Conservation (phyloP, 768 basidiomycete species). For the Sutorius australiensis region DNA sequence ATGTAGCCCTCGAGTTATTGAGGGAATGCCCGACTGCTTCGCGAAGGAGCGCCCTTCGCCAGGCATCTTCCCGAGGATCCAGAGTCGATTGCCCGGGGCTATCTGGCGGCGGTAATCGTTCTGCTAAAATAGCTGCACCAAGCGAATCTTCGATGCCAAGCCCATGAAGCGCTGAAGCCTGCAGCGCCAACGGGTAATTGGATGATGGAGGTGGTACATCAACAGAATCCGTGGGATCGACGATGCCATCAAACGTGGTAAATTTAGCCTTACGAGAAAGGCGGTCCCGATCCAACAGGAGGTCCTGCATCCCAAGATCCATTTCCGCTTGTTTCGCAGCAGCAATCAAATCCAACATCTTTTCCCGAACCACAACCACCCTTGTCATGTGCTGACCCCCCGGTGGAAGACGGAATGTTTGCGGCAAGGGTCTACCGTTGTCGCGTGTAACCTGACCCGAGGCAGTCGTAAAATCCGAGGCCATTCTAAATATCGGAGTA, state of each 20-base stretch:
- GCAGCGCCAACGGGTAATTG: conserved; percentile 68
- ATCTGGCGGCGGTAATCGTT: conserved; percentile 61
- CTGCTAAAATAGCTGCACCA: conserved; percentile 72
- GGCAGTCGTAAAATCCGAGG: conserved; percentile 58
- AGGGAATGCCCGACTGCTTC: conserved; percentile 79
- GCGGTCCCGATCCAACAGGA: conserved; percentile 43
- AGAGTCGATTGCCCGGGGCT: conserved; percentile 58
- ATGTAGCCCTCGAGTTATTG: conserved; percentile 50
- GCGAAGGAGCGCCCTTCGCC: conserved; percentile 72
- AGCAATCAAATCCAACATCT: conserved; percentile 62
- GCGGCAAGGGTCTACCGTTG: conserved; percentile 36
- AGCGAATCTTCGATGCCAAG: conserved; percentile 72
- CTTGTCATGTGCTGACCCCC: conserved; percentile 46
- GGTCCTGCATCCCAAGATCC: conserved; percentile 58
- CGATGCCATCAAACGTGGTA: conserved; percentile 49
- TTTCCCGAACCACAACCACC: conserved; percentile 82
- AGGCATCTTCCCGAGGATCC: conserved; percentile 57
- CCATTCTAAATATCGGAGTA: conserved; percentile 55
- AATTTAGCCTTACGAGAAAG: conserved; percentile 37
- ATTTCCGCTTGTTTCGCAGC: conserved; percentile 77
- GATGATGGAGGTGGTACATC: conserved; percentile 71
- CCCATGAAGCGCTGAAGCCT: conserved; percentile 69
- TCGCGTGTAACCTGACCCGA: conserved; percentile 40
- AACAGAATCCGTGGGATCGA: conserved; percentile 83
- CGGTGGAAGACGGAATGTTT: conserved; percentile 29